Conservation (phyloP, 139 green algal species). For the Ostreobium quekettii region DNA sequence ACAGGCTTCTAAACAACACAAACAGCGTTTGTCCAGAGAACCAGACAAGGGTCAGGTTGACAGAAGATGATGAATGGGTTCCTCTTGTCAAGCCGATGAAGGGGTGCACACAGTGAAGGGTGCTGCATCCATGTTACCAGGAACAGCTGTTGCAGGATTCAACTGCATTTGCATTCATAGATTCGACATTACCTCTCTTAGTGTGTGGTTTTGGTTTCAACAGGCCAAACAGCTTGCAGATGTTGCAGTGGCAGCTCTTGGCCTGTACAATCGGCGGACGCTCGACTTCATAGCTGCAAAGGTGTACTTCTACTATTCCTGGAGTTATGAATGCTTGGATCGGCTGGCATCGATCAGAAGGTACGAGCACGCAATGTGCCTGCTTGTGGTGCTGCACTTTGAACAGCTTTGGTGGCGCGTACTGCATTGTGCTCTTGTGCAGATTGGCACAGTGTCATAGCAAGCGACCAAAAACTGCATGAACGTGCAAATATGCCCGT, state of each 20-base stretch:
- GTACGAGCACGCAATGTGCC: conserved; percentile 22
- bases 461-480: too few relatives aligned
- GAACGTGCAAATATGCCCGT: too few relatives aligned
- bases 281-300: conserved; percentile 81
- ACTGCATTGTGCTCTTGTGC: not conserved
- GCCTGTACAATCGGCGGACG: conserved; percentile 77
- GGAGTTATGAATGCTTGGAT: conserved; percentile 61
- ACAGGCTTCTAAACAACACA: not conserved
- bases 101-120: too few relatives aligned
- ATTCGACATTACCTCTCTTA: not conserved
- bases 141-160: too few relatives aligned
- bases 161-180: too few relatives aligned
- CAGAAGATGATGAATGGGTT: too few relatives aligned
- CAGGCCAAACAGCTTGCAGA: conserved; percentile 49
- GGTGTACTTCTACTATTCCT: conserved; percentile 87
- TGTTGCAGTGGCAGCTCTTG: conserved; percentile 45
- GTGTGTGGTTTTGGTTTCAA: not conserved
- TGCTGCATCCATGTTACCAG: too few relatives aligned
- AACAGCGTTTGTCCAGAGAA: too few relatives aligned
- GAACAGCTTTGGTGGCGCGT: not conserved
- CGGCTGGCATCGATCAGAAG: conserved; percentile 65
- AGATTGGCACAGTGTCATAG: not conserved
- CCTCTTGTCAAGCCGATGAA: too few relatives aligned
- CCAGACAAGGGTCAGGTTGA: too few relatives aligned
- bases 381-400: not conserved